phyloP scores from a whole-genome alignment of 257 asterid genomes.

The Echites panduratus region DNA sequence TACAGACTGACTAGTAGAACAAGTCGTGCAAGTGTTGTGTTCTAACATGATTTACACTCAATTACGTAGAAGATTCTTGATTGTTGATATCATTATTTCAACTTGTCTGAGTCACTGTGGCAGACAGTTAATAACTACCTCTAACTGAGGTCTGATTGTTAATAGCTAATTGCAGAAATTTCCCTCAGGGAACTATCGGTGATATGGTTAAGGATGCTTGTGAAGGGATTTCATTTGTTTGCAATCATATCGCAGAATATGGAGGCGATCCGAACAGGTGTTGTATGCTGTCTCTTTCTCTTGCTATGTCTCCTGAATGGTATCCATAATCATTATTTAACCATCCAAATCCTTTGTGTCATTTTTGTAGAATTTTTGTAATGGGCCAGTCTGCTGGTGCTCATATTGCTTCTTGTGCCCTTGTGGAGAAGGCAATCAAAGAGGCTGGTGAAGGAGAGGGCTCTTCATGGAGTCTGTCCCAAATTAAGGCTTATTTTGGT shows the following conservation, averaged over 20 bases:
- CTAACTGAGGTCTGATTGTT: constrained; percentile 14
- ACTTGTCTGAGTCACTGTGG: not conserved
- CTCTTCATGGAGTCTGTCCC: constrained; percentile 83
- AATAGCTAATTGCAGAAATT: constrained; percentile 59
- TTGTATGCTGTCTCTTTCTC: not conserved
- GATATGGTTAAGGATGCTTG: constrained; percentile 96
- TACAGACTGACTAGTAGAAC: not conserved
- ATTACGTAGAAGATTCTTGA: not conserved
- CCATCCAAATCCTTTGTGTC: constrained; percentile 1
- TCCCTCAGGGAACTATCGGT: constrained; percentile 94
- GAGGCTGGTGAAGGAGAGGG: constrained; percentile 67
- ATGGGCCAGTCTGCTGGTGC: constrained; percentile 99
- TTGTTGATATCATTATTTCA: not conserved
- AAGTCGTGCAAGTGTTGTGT: not conserved
- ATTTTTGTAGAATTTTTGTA: constrained; percentile 52
- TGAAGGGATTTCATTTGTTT: constrained; percentile 84
- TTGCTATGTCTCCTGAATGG: not conserved
- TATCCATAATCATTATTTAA: constrained; percentile 11
- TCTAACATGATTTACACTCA: not conserved
- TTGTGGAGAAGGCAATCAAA: constrained; percentile 80
- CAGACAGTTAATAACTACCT: not conserved
- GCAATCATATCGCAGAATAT: constrained; percentile 82
- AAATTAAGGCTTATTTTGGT: constrained; percentile 82
- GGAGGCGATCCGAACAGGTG: constrained; percentile 99
- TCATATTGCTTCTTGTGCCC: constrained; percentile 88